A percentile compares a stretch with the other conserved stretches of the same genome.
Evolutionary conservation across 2,329 filamentous ascomycete genomes (phyloP).

Genomic region (Neofusicoccum sp.): DNA sequence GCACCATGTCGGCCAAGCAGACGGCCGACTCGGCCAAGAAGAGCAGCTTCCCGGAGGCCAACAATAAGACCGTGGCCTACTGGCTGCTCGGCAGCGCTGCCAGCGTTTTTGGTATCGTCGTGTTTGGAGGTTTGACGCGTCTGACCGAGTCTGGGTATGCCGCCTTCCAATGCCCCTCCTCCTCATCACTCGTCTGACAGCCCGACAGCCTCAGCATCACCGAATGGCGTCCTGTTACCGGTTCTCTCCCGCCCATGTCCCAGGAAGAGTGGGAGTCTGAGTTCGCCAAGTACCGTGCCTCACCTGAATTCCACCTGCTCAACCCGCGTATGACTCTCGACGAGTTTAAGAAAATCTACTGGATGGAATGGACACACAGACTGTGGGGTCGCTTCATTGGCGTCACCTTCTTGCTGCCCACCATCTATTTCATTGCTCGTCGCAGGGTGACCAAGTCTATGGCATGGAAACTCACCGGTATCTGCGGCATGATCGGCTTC

Average conservation of each 20-base stretch:
- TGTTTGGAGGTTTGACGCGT: slow-evolving; percentile 89
- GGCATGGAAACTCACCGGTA: slow-evolving; percentile 74
- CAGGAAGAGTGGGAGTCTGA: slow-evolving; percentile 84
- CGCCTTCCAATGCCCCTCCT: neutral
- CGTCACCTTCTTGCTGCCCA: slow-evolving; percentile 82
- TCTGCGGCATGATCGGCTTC: slow-evolving; percentile 86
- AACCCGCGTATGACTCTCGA: slow-evolving; percentile 90
- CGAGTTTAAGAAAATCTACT: slow-evolving; percentile 99
- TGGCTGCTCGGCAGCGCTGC: slow-evolving; percentile 90
- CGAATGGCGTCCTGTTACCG: slow-evolving; percentile 96
- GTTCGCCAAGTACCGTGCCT: slow-evolving; percentile 87
- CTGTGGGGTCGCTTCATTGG: slow-evolving; percentile 93
- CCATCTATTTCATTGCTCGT: slow-evolving; percentile 81
- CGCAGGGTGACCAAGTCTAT: slow-evolving; percentile 75
- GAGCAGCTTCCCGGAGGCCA: slow-evolving; percentile 58
- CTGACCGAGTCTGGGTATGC: slow-evolving; percentile 92
- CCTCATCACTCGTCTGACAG: slow-evolving; percentile 22
- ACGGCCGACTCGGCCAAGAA: neutral
- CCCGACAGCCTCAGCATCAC: slow-evolving; percentile 81
- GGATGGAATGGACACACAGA: slow-evolving; percentile 97
- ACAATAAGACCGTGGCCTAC: slow-evolving; percentile 76
- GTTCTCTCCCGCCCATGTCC: slow-evolving; percentile 79
- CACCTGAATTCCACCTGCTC: slow-evolving; percentile 86
- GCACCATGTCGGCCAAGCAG: neutral
- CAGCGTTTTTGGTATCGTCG: slow-evolving; percentile 94